Evolutionary conservation across 768 basidiomycete species (phyloP), one percentile per base, ranked within the genome.

Genomic region (Piloderma croceum): DNA sequence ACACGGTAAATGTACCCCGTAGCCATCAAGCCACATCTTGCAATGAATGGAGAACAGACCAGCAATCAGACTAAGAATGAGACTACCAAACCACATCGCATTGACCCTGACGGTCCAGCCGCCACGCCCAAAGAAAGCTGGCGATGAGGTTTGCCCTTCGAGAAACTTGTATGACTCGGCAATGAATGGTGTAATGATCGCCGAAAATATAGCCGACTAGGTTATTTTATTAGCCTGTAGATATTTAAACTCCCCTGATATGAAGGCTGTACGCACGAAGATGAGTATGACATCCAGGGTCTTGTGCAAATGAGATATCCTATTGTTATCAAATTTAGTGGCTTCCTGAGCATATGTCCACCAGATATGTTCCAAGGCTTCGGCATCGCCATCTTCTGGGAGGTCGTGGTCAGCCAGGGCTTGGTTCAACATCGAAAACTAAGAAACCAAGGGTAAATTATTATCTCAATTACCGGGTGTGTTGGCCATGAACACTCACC

Each of bases 61-160:
- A 17, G 47, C 34, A 21, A 45, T 45, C 23, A 48, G 42, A 36
- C 43, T 48, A 22, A 41, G 31, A n/a, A 48, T 45, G 7, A 48
- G 29, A 37, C 47, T 48, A 10, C 47, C 47, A 34, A 48, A 39
- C 43, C 43, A 48, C 44, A 45, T 48, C 13, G 47, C 47, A 41
- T 48, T 48, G 10, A 48, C 44, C 10, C 47, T 43, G 20, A 48
- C 44, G 13, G 20, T 37, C 22, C 42, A 48, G 10, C 47, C 47
- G 3, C 31, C 44, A 17, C 27, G 31, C 3, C 39, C 38, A 24
- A 41, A 48, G 25, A 41, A 39, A 3, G 21, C 11, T 12, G 39
- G n/a, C n/a, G n/a, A 32, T 15, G 19, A 12, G 10, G 44, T 15
- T 29, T 29, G 24, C 13, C 36, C 15, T 18, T 45, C 20, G 18